phyloP scores from a whole-genome alignment of 2,329 filamentous ascomycete species.

The Stenocarpella maydis region DNA sequence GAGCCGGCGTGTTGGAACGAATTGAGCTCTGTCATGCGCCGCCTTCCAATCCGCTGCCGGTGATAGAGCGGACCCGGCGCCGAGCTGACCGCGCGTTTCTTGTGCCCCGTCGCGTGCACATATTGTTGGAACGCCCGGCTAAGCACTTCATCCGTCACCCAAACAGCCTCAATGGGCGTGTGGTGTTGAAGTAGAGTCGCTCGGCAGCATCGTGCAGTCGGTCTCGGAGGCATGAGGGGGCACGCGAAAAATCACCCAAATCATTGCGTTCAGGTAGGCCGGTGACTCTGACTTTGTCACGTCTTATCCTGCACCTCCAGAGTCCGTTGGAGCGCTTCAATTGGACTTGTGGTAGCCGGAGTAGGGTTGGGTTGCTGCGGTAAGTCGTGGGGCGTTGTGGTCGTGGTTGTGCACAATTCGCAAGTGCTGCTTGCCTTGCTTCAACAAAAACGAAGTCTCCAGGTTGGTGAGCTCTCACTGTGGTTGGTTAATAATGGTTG shows the following conservation, averaged over 20 bases:
- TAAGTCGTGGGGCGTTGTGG: neutral
- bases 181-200: slow-evolving; percentile 53
- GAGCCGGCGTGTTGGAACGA: slow-evolving; percentile 50
- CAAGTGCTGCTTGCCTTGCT: neutral
- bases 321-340: neutral
- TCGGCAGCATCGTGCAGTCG: slow-evolving; percentile 47
- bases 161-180: slow-evolving; percentile 55
- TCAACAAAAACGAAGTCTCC: slow-evolving; percentile 1
- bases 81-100: slow-evolving; percentile 47
- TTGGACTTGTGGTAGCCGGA: neutral
- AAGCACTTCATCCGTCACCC: slow-evolving; percentile 67
- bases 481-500: neutral
- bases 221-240: slow-evolving; percentile 36
- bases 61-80: slow-evolving; percentile 64
- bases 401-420: neutral
- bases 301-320: neutral
- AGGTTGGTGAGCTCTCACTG: slow-evolving; percentile 7
- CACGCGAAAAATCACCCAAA: neutral
- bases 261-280: slow-evolving; percentile 18
- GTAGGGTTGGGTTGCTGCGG: neutral
- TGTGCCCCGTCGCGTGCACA: slow-evolving; percentile 45
- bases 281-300: neutral
- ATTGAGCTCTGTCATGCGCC: slow-evolving; percentile 61
- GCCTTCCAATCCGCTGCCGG: slow-evolving; percentile 60
- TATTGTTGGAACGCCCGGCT: slow-evolving; percentile 58